Base-by-base conservation (phyloP, 306 rosid species). In the Pyrus bretschneideri region DNA sequence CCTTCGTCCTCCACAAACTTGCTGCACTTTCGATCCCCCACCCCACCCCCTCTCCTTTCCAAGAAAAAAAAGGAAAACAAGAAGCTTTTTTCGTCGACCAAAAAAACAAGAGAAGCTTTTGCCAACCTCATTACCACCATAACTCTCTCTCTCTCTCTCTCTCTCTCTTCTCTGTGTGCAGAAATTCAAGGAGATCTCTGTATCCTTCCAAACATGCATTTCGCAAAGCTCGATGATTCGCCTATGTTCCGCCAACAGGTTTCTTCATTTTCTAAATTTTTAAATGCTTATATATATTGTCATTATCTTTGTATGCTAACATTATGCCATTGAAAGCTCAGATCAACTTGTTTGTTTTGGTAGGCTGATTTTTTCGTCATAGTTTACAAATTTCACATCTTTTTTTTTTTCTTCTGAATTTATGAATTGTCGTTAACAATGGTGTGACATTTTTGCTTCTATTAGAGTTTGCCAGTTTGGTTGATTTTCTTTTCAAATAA, bases 241-340 rank as follows among this genome's bases (percentile, higher is more conserved):
- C 98, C 98, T 29, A 94, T 94, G 98, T 91, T 94, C 85, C 98
- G 98, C 81, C 91, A 94, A 87, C 97, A 94, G 97, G 98, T 94
- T 49, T 71, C 67, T 74, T 49, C 21, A 61, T 67, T 77, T 78
- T 73, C 30, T 38, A 45, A 21, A 7, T 22, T 40, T 35, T 29
- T 23, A 9, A n/a, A 10, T 9, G 45, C 6, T 18, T 19, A 22
- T 38, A 12, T 6, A n/a, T 57, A 19, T 3, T 67, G 33, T 0
- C 11, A 21, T 9, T 57, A 2, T 9, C 3, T 55, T 55, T 8
- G 11, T 55, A 3, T 21, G 54, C 9, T 54, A 54, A 5, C 29
- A 4, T 42, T 63, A 63, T 1, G 54, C 54, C 19, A 14, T 13
- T 4, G 17, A 4, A 46, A 58, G 5, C 35, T 72, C 67, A 23